Evolutionary conservation across 306 rosid species (phyloP).

Genomic region (Spatholobus suberectus): DNA sequence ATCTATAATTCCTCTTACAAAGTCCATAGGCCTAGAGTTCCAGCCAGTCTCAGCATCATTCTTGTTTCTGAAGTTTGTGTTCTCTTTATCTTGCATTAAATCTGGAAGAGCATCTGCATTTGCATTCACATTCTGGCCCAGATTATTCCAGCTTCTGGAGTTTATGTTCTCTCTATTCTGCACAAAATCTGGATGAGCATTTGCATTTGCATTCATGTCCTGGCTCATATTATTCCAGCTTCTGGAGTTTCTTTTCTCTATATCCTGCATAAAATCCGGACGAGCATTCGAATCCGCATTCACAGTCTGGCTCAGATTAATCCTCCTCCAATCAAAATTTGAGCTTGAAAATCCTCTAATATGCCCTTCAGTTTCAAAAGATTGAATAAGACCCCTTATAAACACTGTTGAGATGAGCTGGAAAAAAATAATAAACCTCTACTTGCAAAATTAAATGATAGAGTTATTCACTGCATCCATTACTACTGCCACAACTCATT

Average conservation of each 20-base stretch:
- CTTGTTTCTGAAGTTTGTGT: conserved; percentile 28
- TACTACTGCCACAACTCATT: background rate
- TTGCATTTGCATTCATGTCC: background rate
- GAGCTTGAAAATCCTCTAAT: conserved; percentile 46
- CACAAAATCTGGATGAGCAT: conserved; percentile 35
- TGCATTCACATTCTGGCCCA: background rate
- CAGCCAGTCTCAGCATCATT: conserved; percentile 45
- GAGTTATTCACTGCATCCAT: background rate
- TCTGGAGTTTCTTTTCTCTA: conserved; percentile 34
- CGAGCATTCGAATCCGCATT: conserved; percentile 25
- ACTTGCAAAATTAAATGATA: background rate
- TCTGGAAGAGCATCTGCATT: conserved; percentile 10
- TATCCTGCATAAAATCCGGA: conserved; percentile 35
- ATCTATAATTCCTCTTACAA: conserved; percentile 65
- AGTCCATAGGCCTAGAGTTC: conserved; percentile 56
- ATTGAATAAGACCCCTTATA: conserved; percentile 4
- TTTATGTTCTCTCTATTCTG: conserved; percentile 37
- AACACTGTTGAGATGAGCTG: conserved; percentile 18
- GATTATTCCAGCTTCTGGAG: conserved; percentile 28
- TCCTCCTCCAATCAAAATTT: conserved; percentile 3
- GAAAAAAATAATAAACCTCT: background rate
- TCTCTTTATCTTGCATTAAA: conserved; percentile 38
- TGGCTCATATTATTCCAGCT: background rate
- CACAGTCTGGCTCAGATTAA: background rate
- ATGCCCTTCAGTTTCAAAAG: conserved; percentile 41